These are phyloP conservation scores for Starmera caribaea DNA, from an alignment of 805 yeast genomes.

Conservation along the genomic window DNA sequence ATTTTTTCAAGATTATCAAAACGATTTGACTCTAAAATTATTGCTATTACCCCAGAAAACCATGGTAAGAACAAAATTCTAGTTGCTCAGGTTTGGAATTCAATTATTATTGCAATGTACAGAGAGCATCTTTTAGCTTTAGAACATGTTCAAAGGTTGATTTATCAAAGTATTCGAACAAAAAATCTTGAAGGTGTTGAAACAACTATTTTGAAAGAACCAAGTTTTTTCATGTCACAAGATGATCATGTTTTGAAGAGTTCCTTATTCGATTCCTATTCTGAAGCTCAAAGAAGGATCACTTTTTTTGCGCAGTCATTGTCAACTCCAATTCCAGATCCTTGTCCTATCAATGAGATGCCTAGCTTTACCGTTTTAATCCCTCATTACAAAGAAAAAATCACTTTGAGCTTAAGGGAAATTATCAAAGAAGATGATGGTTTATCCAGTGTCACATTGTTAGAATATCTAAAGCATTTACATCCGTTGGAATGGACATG, in stretches of 20 bases:
- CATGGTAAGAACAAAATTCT: constrained; percentile 95
- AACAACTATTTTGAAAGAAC: constrained; percentile 47
- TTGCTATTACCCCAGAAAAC: constrained; percentile 60
- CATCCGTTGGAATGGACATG: constrained; percentile 62
- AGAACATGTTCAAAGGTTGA: constrained; percentile 93
- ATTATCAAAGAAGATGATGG: constrained; percentile 65
- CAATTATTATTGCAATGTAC: constrained; percentile 96
- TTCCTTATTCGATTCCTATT: constrained; percentile 45
- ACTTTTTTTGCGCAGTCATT: constrained; percentile 87
- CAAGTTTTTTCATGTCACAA: constrained; percentile 70
- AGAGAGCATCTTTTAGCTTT: constrained; percentile 96
- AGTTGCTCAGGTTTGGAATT: constrained; percentile 98
- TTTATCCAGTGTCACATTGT: constrained; percentile 47
- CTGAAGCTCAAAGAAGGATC: constrained; percentile 76
- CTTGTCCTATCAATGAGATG: constrained; percentile 56
- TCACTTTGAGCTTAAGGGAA: constrained; percentile 65
- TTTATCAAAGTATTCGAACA: constrained; percentile 77
- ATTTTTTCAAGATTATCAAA: constrained; percentile 69
- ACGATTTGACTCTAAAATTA: constrained; percentile 61
- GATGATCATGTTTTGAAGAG: constrained; percentile 64
- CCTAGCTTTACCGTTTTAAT: constrained; percentile 77
- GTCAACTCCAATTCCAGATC: constrained; percentile 77
- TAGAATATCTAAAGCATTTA: constrained; percentile 60
- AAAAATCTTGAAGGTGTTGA: constrained; percentile 26
- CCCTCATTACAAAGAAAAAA: constrained; percentile 84